These are phyloP conservation scores for Flammula alnicola DNA, from an alignment of 1,284 basidiomycete species.

Conservation along the genomic window DNA sequence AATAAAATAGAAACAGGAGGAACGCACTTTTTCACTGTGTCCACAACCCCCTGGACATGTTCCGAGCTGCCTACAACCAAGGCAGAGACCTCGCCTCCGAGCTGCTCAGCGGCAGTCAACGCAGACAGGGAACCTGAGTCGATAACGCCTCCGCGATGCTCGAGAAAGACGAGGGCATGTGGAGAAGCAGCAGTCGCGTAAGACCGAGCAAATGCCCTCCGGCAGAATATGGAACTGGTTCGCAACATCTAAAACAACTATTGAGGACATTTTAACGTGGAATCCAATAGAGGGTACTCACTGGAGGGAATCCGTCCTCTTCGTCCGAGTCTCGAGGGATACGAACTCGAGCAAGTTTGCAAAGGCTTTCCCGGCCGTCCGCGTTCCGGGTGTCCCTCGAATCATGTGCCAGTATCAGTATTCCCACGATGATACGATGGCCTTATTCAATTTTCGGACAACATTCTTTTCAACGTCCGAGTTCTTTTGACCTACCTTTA, in stretches of 20 bases:
- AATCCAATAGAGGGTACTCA: too few species aligned
- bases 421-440: conserved; percentile 1
- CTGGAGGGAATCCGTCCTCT: too few species aligned
- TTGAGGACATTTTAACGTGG: too few species aligned
- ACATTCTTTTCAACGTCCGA: too few species aligned
- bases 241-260: conserved; percentile 25
- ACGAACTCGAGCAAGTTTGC: too few species aligned
- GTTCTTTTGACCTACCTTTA: too few species aligned
- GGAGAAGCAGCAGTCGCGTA: conserved; percentile 64
- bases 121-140: conserved; percentile 89
- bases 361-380: too few species aligned
- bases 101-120: conserved; percentile 83
- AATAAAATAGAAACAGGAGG: background rate
- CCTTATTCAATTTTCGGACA: too few species aligned
- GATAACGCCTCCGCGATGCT: conserved; percentile 84
- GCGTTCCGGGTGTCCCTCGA: conserved; percentile 11
- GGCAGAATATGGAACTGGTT: conserved; percentile 28
- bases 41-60: conserved; percentile 24
- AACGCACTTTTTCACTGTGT: conserved; percentile 28
- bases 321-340: too few species aligned
- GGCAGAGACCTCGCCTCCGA: conserved; percentile 90
- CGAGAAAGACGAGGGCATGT: conserved; percentile 85
- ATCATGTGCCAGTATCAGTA: conserved; percentile 18
- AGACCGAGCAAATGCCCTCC: conserved; percentile 38
- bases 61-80: conserved; percentile 77